Conservation (phyloP, 345 rosid species). For the Eucalyptus cloeziana region DNA sequence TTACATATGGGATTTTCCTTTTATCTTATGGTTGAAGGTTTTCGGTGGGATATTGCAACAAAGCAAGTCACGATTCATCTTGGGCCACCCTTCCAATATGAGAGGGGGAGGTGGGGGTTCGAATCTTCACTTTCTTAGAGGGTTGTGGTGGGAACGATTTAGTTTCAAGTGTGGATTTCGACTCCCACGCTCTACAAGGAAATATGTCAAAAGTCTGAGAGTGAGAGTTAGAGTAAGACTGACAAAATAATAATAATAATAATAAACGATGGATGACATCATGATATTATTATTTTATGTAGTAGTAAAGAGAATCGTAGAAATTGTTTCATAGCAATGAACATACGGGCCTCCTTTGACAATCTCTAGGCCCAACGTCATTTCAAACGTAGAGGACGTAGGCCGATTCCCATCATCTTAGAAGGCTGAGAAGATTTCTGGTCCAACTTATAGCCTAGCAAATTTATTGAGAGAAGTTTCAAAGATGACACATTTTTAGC, state of each 20-base stretch:
- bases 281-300: neutral
- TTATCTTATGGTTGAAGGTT: neutral
- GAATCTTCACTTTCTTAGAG: fast-evolving
- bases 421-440: neutral
- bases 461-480: neutral
- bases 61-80: neutral
- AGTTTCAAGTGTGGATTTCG: too few relatives aligned
- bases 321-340: neutral
- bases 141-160: too few relatives aligned
- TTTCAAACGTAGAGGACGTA: neutral
- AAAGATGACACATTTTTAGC: neutral
- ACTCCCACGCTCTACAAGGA: fast-evolving
- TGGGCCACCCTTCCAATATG: too few relatives aligned
- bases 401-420: neutral
- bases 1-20: neutral
- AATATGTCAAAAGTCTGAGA: fast-evolving
- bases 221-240: too few relatives aligned
- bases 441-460: neutral
- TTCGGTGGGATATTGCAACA: neutral
- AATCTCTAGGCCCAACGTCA: neutral
- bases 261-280: neutral
- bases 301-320: neutral
- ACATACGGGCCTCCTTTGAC: neutral
- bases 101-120: too few relatives aligned
- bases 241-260: too few relatives aligned